Evolutionary conservation across 345 rosid species (phyloP), one percentile per base, ranked within the genome.

Genomic region (Eucalyptus erythrocorys): DNA sequence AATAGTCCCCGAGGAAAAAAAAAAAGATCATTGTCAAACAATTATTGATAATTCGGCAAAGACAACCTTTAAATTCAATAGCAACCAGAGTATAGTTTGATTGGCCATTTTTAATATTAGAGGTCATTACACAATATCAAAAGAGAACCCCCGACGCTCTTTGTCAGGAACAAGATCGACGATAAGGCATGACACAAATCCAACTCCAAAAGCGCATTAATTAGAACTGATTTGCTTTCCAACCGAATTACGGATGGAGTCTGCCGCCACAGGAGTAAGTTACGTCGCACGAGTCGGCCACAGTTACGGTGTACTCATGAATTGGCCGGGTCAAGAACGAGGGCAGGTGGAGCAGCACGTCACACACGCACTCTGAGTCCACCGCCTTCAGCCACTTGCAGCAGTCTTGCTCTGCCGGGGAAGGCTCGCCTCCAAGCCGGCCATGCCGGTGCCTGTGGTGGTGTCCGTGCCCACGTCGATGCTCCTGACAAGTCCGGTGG

Each of bases 311-410:
- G 91, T 93, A 96, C 50, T 89, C 87, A 90, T 97, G 99, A 27
- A 48, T 48, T 14, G 98, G 98, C 92, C 89, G 94, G 2, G 97
- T 91, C 68, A 98, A 95, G 90, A 97, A 94, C 47, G 93, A 32
- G 2, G 99, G 99, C 92, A 98, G 91, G 90, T 51, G 97, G 90
- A 94, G 95, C 88, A 97, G 91, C 90, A 96, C 57, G 68, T 95
- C 96, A 47, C 99, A 98, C 26, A 95, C 97, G 57, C 99, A 98
- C 89, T 95, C 95, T 13, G 84, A 37, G n/a, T 97, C 98, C 86
- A 98, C 87, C 90, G 92, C 91, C 86, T 90, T 92, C 90, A 98
- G 90, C 99, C 98, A 98, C 76, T 91, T 92, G 92, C 99, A 98
- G 87, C 99, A 98, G 22, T 93, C 92, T 42, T 87, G 89, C 86